phyloP scores from a whole-genome alignment of 2,329 filamentous ascomycete genomes.

The Trichoderma atroviride region DNA sequence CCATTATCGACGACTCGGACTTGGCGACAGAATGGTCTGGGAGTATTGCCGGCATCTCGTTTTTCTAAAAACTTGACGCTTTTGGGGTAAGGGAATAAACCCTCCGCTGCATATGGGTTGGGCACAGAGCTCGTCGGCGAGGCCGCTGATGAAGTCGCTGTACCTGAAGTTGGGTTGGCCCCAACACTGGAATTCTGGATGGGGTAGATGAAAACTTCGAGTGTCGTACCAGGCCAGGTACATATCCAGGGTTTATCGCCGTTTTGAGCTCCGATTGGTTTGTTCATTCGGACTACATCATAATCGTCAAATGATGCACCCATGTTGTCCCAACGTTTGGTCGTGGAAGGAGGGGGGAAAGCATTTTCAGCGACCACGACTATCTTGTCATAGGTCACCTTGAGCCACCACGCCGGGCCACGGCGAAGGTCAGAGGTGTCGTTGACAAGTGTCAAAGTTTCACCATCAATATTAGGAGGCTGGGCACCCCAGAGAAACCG shows the following conservation, averaged over 20 bases:
- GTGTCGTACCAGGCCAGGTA: slow-evolving; percentile 57
- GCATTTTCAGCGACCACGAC: slow-evolving; percentile 53
- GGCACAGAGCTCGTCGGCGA: slow-evolving; percentile 27
- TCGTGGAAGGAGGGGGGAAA: slow-evolving; percentile 34
- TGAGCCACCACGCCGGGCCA: slow-evolving; percentile 60
- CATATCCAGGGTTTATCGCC: slow-evolving; percentile 63
- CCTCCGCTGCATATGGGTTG: slow-evolving; percentile 25
- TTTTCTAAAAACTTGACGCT: slow-evolving; percentile 60
- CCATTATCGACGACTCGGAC: slow-evolving; percentile 49
- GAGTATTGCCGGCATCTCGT: slow-evolving; percentile 41
- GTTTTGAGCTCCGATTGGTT: slow-evolving; percentile 38
- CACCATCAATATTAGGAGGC: slow-evolving; percentile 48
- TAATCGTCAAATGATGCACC: slow-evolving; percentile 28
- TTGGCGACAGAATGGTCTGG: slow-evolving; percentile 51
- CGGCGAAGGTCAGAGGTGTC: slow-evolving; percentile 52
- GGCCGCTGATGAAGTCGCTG: neutral
- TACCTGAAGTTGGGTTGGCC: neutral
- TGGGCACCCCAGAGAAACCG: slow-evolving; percentile 58
- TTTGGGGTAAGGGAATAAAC: slow-evolving; percentile 49
- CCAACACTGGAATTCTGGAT: slow-evolving; percentile 51
- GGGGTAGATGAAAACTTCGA: slow-evolving; percentile 62
- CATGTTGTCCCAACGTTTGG: slow-evolving; percentile 35
- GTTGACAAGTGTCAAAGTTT: slow-evolving; percentile 52
- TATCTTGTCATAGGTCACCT: slow-evolving; percentile 57
- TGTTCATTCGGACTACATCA: slow-evolving; percentile 35